Conservation (phyloP, 139 green algal genomes). For the Chlamydomonas urium region DNA sequence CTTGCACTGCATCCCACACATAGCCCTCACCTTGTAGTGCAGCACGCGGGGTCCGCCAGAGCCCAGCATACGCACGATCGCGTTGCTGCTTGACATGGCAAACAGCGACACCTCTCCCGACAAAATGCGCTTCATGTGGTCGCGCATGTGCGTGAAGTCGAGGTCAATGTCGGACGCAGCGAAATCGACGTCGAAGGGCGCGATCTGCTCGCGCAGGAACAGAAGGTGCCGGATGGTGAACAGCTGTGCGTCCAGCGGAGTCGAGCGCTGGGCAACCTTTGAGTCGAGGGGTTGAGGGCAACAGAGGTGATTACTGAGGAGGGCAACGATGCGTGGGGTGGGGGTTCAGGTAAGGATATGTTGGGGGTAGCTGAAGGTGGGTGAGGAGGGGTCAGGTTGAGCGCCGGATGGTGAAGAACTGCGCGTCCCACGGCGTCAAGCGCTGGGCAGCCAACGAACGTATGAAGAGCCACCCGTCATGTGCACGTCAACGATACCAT, state of each 20-base stretch:
- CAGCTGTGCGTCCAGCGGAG: conserved; percentile 77
- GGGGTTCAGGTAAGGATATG: neutral
- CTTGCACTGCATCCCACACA: too few relatives aligned
- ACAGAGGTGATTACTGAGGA: too few relatives aligned
- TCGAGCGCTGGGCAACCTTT: conserved; percentile 31
- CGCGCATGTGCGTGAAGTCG: conserved; percentile 90
- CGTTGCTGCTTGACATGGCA: conserved; percentile 64
- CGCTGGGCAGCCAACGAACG: too few relatives aligned
- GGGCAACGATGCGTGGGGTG: neutral
- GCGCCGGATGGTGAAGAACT: too few relatives aligned
- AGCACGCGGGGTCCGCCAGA: conserved; percentile 63
- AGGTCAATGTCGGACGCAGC: conserved; percentile 74
- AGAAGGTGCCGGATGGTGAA: conserved; percentile 94
- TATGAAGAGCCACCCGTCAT: too few relatives aligned
- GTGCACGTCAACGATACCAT: too few relatives aligned
- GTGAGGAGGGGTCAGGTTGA: too few relatives aligned
- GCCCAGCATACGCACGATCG: conserved; percentile 75
- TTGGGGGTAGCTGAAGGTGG: neutral
- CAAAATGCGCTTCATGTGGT: conserved; percentile 80
- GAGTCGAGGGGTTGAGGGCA: neutral
- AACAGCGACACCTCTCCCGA: conserved; percentile 81
- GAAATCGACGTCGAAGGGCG: conserved; percentile 87
- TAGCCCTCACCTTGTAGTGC: conserved; percentile 45
- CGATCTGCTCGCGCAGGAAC: conserved; percentile 83
- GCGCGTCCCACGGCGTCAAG: neutral